Evolutionary conservation across 495 filamentous ascomycete species (phyloP).

Genomic region (Penicillium flavigenum): DNA sequence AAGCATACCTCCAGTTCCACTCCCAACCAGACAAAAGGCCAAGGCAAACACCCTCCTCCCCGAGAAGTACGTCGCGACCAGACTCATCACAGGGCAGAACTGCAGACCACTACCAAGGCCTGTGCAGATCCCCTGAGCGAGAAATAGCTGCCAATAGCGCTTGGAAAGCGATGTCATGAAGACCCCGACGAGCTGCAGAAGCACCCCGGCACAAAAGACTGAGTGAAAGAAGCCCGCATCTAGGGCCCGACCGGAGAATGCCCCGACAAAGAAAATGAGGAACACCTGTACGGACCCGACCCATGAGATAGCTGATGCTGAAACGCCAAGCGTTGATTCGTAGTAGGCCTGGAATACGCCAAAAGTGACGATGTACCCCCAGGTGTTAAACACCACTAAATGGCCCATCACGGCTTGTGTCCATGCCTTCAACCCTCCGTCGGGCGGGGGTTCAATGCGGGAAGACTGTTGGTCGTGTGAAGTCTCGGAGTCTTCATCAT

Average conservation of each 20-base stretch:
- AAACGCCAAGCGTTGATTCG: constrained; percentile 19
- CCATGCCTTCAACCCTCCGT: background rate
- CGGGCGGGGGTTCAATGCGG: background rate
- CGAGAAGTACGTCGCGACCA: constrained; percentile 42
- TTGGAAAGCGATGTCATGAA: constrained; percentile 44
- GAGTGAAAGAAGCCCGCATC: constrained; percentile 56
- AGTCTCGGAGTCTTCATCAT: background rate
- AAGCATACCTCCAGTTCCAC: background rate
- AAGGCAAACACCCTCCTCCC: background rate
- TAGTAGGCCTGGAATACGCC: constrained; percentile 38
- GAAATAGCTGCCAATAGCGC: constrained; percentile 35
- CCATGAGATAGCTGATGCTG: constrained; percentile 49
- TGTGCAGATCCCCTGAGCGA: constrained; percentile 37
- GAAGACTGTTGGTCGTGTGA: background rate
- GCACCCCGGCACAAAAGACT: constrained; percentile 38
- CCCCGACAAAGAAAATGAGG: constrained; percentile 54
- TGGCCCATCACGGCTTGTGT: background rate
- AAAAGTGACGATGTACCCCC: constrained; percentile 18
- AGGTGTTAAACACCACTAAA: background rate
- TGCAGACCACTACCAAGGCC: constrained; percentile 38
- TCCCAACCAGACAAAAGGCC: background rate
- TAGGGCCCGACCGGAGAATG: constrained; percentile 56
- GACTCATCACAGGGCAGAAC: constrained; percentile 33
- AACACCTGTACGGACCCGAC: constrained; percentile 54
- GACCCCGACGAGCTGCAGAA: constrained; percentile 39